These are phyloP conservation scores for Zea luxurians DNA, from an alignment of 176 grass and related monocot species.

Conservation along the genomic window DNA sequence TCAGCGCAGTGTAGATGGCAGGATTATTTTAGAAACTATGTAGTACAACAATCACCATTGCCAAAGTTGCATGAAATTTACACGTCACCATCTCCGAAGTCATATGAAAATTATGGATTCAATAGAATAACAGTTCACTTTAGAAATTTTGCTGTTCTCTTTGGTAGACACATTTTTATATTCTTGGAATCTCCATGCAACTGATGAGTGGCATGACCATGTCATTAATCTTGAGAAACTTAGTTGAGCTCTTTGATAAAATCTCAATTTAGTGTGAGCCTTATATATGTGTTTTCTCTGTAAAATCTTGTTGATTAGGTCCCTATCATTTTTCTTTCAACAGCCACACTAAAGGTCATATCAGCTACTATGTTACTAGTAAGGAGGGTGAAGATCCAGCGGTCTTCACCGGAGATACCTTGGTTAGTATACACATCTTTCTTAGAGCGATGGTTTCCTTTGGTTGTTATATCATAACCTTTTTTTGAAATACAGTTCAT, in stretches of 20 bases:
- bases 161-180: background rate
- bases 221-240: background rate
- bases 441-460: constrained; percentile 16
- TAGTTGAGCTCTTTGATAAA: background rate
- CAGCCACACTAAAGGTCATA: constrained; percentile 93
- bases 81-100: background rate
- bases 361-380: constrained; percentile 82
- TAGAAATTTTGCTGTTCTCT: background rate
- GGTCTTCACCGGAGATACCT: constrained; percentile 94
- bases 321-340: constrained; percentile 26
- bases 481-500: constrained; percentile 58
- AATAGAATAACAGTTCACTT: background rate
- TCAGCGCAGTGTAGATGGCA: background rate
- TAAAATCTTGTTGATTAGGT: background rate
- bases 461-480: constrained; percentile 21
- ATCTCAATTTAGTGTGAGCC: background rate
- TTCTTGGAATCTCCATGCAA: background rate
- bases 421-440: constrained; percentile 58
- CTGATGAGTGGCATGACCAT: background rate
- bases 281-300: constrained; percentile 21
- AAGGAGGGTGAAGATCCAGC: constrained; percentile 67
- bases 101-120: background rate
- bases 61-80: background rate
- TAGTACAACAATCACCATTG: background rate
- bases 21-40: background rate